phyloP scores from a whole-genome alignment of 805 yeast genomes.

The baker's yeast (Saccharomyces cerevisiae) region DNA sequence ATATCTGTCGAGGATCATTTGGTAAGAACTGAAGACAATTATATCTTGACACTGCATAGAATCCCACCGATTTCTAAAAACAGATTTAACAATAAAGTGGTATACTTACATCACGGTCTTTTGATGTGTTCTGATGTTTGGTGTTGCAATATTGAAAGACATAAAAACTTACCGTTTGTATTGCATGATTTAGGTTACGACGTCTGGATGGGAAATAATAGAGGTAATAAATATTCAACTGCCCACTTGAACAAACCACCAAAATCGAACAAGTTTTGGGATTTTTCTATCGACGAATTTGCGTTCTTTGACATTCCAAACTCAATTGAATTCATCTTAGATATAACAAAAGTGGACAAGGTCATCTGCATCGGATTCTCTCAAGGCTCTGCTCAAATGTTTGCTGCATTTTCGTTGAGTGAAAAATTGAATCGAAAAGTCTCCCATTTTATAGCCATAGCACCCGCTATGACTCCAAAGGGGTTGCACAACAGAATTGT shows the following conservation, averaged over 20 bases:
- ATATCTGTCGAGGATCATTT: constrained; percentile 68
- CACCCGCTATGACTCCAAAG: constrained; percentile 91
- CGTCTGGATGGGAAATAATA: constrained; percentile 88
- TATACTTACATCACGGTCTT: constrained; percentile 86
- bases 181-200: constrained; percentile 80
- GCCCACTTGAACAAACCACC: constrained; percentile 52
- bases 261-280: constrained; percentile 56
- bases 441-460: constrained; percentile 63
- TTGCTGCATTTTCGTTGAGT: constrained; percentile 67
- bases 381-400: constrained; percentile 91
- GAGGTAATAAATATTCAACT: constrained; percentile 88
- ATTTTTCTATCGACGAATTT: constrained; percentile 84
- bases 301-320: constrained; percentile 86
- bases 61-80: constrained; percentile 36
- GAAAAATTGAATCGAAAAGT: constrained; percentile 52
- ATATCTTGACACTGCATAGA: constrained; percentile 67
- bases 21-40: constrained; percentile 69
- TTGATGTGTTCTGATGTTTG: constrained; percentile 84
- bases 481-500: constrained; percentile 71
- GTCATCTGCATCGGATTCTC: constrained; percentile 80
- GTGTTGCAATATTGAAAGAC: constrained; percentile 44
- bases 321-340: constrained; percentile 63
- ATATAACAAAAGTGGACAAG: constrained; percentile 35
- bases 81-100: constrained; percentile 39
- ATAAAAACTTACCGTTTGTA: constrained; percentile 60